Percentiles rank a stretch among this genome's conserved stretches.
phyloP scores from a whole-genome alignment of 768 basidiomycete species.

The Calocera cornea region DNA sequence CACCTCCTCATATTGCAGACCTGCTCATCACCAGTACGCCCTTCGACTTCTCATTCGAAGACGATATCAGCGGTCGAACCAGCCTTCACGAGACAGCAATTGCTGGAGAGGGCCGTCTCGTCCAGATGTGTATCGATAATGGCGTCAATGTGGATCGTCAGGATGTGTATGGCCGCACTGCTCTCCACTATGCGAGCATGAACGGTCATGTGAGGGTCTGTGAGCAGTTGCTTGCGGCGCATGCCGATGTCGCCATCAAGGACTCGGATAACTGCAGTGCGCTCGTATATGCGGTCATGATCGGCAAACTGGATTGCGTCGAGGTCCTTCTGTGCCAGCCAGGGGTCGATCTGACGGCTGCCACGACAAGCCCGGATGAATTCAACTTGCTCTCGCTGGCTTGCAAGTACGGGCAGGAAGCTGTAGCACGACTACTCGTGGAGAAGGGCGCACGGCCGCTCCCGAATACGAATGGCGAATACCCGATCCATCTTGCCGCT shows the following conservation, averaged over 20 bases:
- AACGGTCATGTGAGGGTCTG: constrained; percentile 72
- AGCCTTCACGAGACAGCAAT: constrained; percentile 90
- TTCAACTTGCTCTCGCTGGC: constrained; percentile 54
- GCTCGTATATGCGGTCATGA: constrained; percentile 83
- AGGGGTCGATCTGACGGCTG: constrained; percentile 49
- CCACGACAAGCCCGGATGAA: constrained; percentile 38
- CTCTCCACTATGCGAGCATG: constrained; percentile 93
- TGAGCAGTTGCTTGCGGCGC: constrained; percentile 55
- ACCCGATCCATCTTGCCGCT: constrained; percentile 90
- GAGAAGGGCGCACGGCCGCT: constrained; percentile 61
- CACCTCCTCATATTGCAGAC: constrained; percentile 56
- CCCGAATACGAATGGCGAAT: constrained; percentile 91
- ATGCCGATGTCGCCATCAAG: constrained; percentile 45
- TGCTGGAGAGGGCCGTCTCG: constrained; percentile 62
- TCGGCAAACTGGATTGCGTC: constrained; percentile 72
- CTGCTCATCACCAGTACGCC: constrained; percentile 56
- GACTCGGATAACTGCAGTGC: constrained; percentile 93
- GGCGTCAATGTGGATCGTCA: constrained; percentile 55
- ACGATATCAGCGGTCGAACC: constrained; percentile 92
- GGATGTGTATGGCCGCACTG: constrained; percentile 85
- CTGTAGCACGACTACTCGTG: constrained; percentile 66
- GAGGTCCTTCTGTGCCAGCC: constrained; percentile 63
- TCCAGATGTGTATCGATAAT: constrained; percentile 63
- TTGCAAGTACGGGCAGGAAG: constrained; percentile 75
- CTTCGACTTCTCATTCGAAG: constrained; percentile 84